These are phyloP conservation scores for Dioscorea zingiberensis DNA, from an alignment of 106 monocot species.

Conservation along the genomic window DNA sequence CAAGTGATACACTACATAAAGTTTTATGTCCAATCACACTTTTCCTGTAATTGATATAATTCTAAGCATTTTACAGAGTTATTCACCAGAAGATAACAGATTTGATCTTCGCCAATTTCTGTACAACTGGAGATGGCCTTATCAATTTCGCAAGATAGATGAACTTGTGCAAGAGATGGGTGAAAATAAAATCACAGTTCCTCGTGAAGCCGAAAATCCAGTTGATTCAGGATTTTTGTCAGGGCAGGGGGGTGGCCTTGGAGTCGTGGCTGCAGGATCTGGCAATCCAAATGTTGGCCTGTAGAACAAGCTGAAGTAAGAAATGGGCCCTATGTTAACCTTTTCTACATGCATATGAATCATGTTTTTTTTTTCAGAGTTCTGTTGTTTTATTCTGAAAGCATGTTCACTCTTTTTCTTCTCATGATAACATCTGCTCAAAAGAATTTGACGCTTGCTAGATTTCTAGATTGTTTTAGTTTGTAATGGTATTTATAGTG, in stretches of 20 bases:
- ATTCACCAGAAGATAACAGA: conserved; percentile 96
- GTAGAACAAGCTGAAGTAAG: conserved; percentile 9
- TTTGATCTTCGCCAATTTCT: conserved; percentile 96
- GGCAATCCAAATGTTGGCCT: conserved; percentile 50
- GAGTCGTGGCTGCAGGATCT: conserved; percentile 67
- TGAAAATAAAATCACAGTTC: conserved; percentile 11
- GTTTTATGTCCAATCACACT: background rate
- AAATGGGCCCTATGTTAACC: too few relatives aligned
- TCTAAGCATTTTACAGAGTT: conserved; percentile 88
- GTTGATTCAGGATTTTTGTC: conserved; percentile 10
- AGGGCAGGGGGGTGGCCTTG: conserved; percentile 45
- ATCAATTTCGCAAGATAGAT: conserved; percentile 91
- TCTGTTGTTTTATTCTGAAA: too few relatives aligned
- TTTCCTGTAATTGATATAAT: background rate
- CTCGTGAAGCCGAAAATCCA: background rate
- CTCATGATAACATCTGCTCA: too few relatives aligned
- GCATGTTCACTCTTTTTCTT: too few relatives aligned
- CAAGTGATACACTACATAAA: too few relatives aligned
- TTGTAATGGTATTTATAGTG: too few relatives aligned
- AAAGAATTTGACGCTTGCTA: too few relatives aligned
- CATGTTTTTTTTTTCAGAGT: too few relatives aligned
- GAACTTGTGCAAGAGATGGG: conserved; percentile 54
- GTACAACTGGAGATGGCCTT: conserved; percentile 96
- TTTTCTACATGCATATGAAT: too few relatives aligned
- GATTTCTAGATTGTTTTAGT: too few relatives aligned